Evolutionary conservation across 768 basidiomycete species (phyloP).

Genomic region (Lenzites betulinus): DNA sequence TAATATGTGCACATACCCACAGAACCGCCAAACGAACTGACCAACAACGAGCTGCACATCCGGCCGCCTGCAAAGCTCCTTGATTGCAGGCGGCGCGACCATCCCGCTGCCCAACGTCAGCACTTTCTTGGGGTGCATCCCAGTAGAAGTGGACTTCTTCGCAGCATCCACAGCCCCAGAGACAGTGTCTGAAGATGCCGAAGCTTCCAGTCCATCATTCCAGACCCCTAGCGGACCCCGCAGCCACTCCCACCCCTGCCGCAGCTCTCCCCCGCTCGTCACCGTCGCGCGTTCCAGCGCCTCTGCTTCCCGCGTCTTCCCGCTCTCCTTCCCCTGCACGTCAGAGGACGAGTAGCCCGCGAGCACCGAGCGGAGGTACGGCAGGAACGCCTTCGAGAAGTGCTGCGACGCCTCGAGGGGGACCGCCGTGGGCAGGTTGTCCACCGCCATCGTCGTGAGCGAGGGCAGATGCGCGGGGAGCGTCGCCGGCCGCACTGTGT

Average conservation of each 20-base stretch:
- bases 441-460: slow-evolving; percentile 85
- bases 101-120: slow-evolving; percentile 92
- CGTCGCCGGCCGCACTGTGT: slow-evolving; percentile 46
- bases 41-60: slow-evolving; percentile 79
- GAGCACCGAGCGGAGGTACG: slow-evolving; percentile 67
- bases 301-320: slow-evolving; percentile 40
- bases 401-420: slow-evolving; percentile 79
- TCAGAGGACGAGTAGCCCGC: slow-evolving; percentile 36
- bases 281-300: slow-evolving; percentile 76
- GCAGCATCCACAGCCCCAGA: not conserved
- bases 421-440: slow-evolving; percentile 86
- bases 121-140: slow-evolving; percentile 57
- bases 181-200: not conserved
- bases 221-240: slow-evolving; percentile 50
- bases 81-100: slow-evolving; percentile 88
- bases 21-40: slow-evolving; percentile 39
- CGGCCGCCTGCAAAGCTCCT: slow-evolving; percentile 60
- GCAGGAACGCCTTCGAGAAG: slow-evolving; percentile 67
- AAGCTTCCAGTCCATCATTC: slow-evolving; percentile 21
- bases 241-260: slow-evolving; percentile 60
- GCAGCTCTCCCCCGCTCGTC: slow-evolving; percentile 57
- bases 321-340: slow-evolving; percentile 24
- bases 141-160: not conserved
- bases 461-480: slow-evolving; percentile 50
- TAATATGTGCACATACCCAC: not conserved